Percentiles rank a stretch among this genome's conserved stretches.
Evolutionary conservation across 306 rosid genomes (phyloP).

Genomic region (Potentilla sterilis): DNA sequence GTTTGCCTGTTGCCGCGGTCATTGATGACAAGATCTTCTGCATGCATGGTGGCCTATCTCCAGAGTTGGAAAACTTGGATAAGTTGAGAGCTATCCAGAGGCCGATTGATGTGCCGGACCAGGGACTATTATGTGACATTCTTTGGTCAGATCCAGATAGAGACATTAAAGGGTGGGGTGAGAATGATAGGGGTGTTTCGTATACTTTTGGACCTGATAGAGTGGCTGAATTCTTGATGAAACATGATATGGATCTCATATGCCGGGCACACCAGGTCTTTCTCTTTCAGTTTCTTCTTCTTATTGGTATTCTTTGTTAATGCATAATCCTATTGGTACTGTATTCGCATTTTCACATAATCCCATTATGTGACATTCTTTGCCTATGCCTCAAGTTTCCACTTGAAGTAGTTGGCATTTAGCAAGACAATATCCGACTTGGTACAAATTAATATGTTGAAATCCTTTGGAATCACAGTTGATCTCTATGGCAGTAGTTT

Average conservation of each 20-base stretch:
- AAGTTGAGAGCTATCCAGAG: constrained; percentile 65
- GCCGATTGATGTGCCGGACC: constrained; percentile 88
- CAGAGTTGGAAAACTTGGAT: constrained; percentile 57
- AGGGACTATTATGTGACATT: constrained; percentile 80
- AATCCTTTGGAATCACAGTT: background rate
- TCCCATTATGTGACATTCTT: background rate
- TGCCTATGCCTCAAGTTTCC: background rate
- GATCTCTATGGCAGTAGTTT: background rate
- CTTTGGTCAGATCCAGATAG: constrained; percentile 89
- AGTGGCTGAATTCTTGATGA: constrained; percentile 73
- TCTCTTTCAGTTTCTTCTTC: background rate
- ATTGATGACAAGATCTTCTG: constrained; percentile 83
- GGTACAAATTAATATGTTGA: background rate
- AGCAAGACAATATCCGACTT: background rate
- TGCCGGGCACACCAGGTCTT: constrained; percentile 88
- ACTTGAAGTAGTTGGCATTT: background rate
- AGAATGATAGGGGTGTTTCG: constrained; percentile 90
- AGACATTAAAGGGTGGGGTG: constrained; percentile 80
- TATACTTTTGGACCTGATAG: constrained; percentile 80
- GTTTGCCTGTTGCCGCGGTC: constrained; percentile 78
- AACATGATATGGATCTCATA: constrained; percentile 76
- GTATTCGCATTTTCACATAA: background rate
- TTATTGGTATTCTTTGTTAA: background rate
- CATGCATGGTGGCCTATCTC: constrained; percentile 94
- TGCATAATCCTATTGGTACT: background rate